Percentiles rank a stretch among this genome's conserved stretches.
phyloP scores from a whole-genome alignment of 805 yeast genomes.

The Starmerella vaccinii region DNA sequence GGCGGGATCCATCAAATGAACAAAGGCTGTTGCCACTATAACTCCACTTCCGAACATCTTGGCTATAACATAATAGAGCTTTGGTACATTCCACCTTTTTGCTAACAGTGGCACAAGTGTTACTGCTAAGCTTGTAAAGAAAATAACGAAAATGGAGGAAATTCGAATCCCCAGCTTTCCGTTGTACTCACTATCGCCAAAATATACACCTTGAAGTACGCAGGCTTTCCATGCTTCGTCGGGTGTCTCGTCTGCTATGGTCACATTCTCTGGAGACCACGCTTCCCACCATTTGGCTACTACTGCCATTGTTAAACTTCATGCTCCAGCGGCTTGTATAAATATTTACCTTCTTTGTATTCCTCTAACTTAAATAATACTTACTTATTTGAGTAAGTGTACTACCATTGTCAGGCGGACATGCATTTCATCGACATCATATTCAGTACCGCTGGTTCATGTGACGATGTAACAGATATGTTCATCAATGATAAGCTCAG shows the following conservation, averaged over 20 bases:
- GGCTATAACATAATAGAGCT: slow-evolving; percentile 29
- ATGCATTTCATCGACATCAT: too few relatives aligned
- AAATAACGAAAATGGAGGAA: slow-evolving; percentile 53
- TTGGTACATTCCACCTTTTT: slow-evolving; percentile 27
- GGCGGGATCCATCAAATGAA: slow-evolving; percentile 46
- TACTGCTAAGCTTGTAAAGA: slow-evolving; percentile 38
- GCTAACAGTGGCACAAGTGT: slow-evolving; percentile 29
- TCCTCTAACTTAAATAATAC: too few relatives aligned
- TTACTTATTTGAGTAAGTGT: too few relatives aligned
- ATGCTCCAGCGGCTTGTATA: too few relatives aligned
- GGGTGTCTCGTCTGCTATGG: slow-evolving; percentile 27
- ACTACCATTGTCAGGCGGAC: too few relatives aligned
- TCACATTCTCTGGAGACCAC: slow-evolving; percentile 30
- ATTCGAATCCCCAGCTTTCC: slow-evolving; percentile 41
- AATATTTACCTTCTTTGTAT: too few relatives aligned
- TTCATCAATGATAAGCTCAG: too few relatives aligned
- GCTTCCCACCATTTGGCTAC: slow-evolving; percentile 22
- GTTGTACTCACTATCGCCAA: slow-evolving; percentile 35
- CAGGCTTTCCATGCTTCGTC: slow-evolving; percentile 36
- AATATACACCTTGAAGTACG: slow-evolving; percentile 36
- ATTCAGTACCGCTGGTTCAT: too few relatives aligned
- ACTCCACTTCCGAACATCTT: slow-evolving; percentile 65
- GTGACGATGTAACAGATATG: too few relatives aligned
- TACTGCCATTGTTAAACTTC: too few relatives aligned
- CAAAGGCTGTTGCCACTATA: slow-evolving; percentile 63